A percentile compares a stretch with the other conserved stretches of the same genome.
phyloP scores from a whole-genome alignment of 495 filamentous ascomycete genomes.

The Hypoxylon lienhwacheense region DNA sequence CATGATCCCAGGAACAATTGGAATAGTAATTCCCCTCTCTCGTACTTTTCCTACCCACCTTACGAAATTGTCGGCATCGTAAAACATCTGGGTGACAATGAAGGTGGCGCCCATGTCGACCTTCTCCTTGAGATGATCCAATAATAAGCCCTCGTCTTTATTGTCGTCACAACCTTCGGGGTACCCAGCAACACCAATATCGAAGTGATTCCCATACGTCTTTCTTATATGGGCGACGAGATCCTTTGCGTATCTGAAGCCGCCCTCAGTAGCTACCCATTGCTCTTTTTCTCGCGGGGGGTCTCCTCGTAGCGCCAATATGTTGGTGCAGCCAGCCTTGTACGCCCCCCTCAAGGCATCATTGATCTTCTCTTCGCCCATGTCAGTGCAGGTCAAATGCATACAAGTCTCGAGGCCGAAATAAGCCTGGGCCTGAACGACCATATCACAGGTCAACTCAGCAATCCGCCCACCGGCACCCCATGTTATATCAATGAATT shows the following conservation, averaged over 20 bases:
- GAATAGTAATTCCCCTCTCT: constrained; percentile 79
- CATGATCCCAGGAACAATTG: constrained; percentile 98
- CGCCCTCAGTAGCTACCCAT: constrained; percentile 83
- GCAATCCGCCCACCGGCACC: constrained; percentile 91
- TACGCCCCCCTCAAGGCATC: constrained; percentile 86
- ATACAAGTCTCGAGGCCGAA: constrained; percentile 98
- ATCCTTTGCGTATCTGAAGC: constrained; percentile 91
- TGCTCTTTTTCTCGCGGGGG: constrained; percentile 92
- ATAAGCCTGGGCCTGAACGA: constrained; percentile 91
- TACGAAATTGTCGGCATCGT: constrained; percentile 93
- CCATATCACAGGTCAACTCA: constrained; percentile 96
- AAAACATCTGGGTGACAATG: constrained; percentile 99
- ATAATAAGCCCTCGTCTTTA: constrained; percentile 75
- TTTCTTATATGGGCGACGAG: constrained; percentile 89
- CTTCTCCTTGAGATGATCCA: constrained; percentile 97
- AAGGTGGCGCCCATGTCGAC: constrained; percentile 92
- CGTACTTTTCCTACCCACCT: constrained; percentile 85
- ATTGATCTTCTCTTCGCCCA: constrained; percentile 89
- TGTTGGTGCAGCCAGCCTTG: constrained; percentile 96
- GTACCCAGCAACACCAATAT: constrained; percentile 97
- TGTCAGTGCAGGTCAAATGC: constrained; percentile 98
- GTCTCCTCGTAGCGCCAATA: constrained; percentile 91
- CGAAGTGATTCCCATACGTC: constrained; percentile 92
- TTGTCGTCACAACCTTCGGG: constrained; percentile 96
- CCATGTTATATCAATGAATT: constrained; percentile 99